Conservation (phyloP, 371 early-diverging fungal species). For the Gilbertella persicaria region DNA sequence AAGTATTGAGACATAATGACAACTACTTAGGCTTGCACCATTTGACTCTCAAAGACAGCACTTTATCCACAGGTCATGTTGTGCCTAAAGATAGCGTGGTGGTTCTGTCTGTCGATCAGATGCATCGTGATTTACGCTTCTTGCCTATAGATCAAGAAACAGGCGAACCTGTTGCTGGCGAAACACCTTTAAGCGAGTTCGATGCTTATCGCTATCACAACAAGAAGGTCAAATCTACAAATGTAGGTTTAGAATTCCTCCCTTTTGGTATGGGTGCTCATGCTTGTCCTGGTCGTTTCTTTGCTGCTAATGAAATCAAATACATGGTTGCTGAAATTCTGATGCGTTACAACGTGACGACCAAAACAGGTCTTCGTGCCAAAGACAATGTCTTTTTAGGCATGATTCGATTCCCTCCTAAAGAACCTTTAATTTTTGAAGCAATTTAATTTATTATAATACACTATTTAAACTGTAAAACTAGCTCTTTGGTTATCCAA, state of each 20-base stretch:
- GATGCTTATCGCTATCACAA: constrained; percentile 31
- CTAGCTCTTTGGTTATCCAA: constrained; percentile 40
- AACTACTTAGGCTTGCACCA: constrained; percentile 41
- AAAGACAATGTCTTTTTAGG: constrained; percentile 27
- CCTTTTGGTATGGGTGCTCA: constrained; percentile 41
- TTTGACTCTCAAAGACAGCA: constrained; percentile 29
- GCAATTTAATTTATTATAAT: constrained; percentile 1
- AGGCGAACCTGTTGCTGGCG: background rate
- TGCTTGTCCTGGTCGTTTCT: constrained; percentile 55
- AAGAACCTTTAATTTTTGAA: constrained; percentile 23
- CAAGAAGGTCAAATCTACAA: constrained; percentile 22
- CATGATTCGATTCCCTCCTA: constrained; percentile 34
- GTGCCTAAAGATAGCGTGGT: constrained; percentile 45
- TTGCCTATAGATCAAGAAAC: constrained; percentile 7
- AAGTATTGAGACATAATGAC: constrained; percentile 39
- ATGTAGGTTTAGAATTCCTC: constrained; percentile 21
- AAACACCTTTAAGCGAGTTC: constrained; percentile 20
- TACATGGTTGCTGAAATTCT: constrained; percentile 33
- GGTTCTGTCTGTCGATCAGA: constrained; percentile 25
- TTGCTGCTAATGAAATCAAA: constrained; percentile 53
- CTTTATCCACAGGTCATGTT: constrained; percentile 41
- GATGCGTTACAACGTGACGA: constrained; percentile 22
- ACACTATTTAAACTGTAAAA: constrained; percentile 13
- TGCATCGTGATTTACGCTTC: constrained; percentile 15
- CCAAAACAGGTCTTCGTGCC: constrained; percentile 31